Evolutionary conservation across 805 yeast genomes (phyloP), one percentile per base, ranked within the genome.

Genomic region (Nakazawaea holstii): DNA sequence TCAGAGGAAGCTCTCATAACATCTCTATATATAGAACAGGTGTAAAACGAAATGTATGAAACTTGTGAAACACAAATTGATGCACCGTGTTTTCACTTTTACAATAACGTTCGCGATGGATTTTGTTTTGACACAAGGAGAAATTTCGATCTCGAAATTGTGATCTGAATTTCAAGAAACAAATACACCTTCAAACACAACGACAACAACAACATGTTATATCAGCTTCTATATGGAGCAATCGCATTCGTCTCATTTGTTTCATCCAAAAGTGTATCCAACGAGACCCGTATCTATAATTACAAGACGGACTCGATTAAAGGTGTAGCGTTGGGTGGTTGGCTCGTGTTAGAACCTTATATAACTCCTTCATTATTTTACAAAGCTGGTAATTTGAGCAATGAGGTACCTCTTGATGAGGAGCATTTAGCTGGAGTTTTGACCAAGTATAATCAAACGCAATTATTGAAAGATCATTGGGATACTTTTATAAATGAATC

Each of bases 291-390:
- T 20, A 13, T 38, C 11, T 39, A 29, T n/a, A 24, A 8, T 2
- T 45, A 45, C 26, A 39, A 17, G 13, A 33, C 20, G 5, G 15
- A 26, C 27, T 36, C 38, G 9, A 27, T 46, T 11, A 33, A 76
- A 37, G 96, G 96, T 56, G 89, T 89, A 43, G 84, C 85, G 59
- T 66, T 89, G 30, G 97, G 97, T 52, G 95, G 96, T 40, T 89
- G 96, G 96, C 74, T 89, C 43, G 89, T 89, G 1, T 67, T 89
- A 38, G 97, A 89, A 66, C 89, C 96, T 2, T 88, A 74, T 65
- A 89, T 89, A 59, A 85, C 89, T 1, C 96, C 96, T 5, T 78
- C 90, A 1, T 63, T 85, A 41, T 88, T 90, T 59, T 67, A 70
- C 48, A 75, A 73, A 40, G 75, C 72, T 37, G 70, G 77, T 20